These are phyloP conservation scores for Manihot esculenta DNA, from an alignment of 441 rosid genomes.

Conservation along the genomic window DNA sequence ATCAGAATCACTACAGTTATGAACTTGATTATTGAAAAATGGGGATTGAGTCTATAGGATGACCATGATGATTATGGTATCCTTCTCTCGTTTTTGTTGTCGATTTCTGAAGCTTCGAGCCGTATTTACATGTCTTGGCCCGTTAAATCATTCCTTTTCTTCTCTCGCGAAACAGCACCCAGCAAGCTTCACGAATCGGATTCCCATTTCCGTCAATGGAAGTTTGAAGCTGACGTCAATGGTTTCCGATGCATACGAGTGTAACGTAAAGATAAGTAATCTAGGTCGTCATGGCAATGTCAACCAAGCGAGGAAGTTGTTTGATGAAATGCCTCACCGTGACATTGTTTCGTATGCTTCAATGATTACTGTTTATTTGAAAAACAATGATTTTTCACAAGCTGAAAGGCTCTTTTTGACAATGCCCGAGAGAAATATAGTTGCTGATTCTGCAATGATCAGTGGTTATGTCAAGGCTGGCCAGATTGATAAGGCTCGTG, in stretches of 20 bases:
- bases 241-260: neutral
- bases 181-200: neutral
- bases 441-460: slow-evolving; percentile 40
- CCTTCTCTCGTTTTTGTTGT: neutral
- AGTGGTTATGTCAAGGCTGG: slow-evolving; percentile 32
- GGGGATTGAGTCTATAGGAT: neutral
- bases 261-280: slow-evolving; percentile 20
- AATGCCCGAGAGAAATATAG: slow-evolving; percentile 31
- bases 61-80: slow-evolving; percentile 4
- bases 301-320: slow-evolving; percentile 33
- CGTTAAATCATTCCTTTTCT: neutral
- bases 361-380: slow-evolving; percentile 37
- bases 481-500: slow-evolving; percentile 27
- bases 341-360: slow-evolving; percentile 38
- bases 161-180: neutral
- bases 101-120: neutral
- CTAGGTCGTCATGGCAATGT: slow-evolving; percentile 32
- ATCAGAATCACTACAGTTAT: too few relatives aligned
- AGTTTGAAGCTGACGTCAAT: neutral
- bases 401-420: slow-evolving; percentile 29
- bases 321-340: slow-evolving; percentile 37
- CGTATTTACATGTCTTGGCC: neutral
- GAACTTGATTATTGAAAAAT: neutral
- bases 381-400: slow-evolving; percentile 24
- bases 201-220: slow-evolving; percentile 1